Percentiles rank a stretch among this genome's conserved stretches.
Evolutionary conservation across 1,284 basidiomycete species (phyloP).

Genomic region (Trichosporon sp.): DNA sequence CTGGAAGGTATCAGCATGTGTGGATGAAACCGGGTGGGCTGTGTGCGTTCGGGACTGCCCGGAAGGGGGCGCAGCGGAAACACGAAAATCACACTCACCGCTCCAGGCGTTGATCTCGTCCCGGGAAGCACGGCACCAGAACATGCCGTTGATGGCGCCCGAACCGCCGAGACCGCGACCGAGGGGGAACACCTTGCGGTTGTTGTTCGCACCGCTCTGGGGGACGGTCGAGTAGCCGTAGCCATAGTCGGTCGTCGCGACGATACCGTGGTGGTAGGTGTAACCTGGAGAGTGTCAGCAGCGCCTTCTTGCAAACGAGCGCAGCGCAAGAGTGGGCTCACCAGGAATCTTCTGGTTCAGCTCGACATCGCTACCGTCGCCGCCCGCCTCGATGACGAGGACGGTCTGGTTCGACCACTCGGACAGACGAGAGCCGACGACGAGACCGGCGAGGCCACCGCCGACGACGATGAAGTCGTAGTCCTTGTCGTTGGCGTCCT

Average conservation of each 20-base stretch:
- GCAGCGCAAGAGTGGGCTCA: constrained; percentile 41
- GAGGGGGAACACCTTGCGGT: constrained; percentile 61
- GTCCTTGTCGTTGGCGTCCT: constrained; percentile 37
- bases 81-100: constrained; percentile 30
- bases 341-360: constrained; percentile 58
- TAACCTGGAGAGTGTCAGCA: constrained; percentile 38
- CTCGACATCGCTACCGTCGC: constrained; percentile 62
- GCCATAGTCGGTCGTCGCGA: constrained; percentile 60
- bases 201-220: constrained; percentile 36
- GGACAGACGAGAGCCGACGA: constrained; percentile 70
- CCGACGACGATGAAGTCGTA: constrained; percentile 57
- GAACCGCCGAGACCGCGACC: constrained; percentile 72
- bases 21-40: neutral
- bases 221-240: constrained; percentile 66
- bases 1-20: constrained; percentile 26
- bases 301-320: neutral
- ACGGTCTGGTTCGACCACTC: constrained; percentile 70
- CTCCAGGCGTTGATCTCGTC: constrained; percentile 59
- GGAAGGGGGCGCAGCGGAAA: neutral
- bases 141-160: constrained; percentile 71
- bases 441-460: constrained; percentile 73
- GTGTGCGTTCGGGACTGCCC: neutral
- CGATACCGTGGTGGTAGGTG: constrained; percentile 50
- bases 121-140: constrained; percentile 58
- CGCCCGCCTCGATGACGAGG: constrained; percentile 72